These are phyloP conservation scores for Ambrosia artemisiifolia DNA, from an alignment of 129 eudicot genomes.

Conservation along the genomic window DNA sequence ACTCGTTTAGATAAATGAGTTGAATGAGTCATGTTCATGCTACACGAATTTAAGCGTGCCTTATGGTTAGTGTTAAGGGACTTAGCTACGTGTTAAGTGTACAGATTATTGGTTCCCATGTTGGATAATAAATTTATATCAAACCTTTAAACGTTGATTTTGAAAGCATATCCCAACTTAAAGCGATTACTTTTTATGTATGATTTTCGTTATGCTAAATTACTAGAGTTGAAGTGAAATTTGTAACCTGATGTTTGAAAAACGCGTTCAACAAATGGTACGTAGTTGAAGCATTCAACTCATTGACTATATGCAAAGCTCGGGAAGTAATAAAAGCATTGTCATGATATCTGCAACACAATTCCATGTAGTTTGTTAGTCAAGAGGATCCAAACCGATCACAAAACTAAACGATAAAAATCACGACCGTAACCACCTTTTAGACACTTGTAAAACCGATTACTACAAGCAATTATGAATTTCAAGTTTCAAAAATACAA, in stretches of 20 bases:
- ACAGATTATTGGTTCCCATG: too few relatives aligned
- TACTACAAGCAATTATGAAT: background rate
- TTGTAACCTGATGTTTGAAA: slow-evolving; percentile 68
- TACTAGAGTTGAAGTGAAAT: background rate
- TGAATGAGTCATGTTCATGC: background rate
- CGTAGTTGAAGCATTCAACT: slow-evolving; percentile 60
- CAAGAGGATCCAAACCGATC: background rate
- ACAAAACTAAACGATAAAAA: background rate
- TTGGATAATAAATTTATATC: too few relatives aligned
- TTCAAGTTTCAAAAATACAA: too few relatives aligned
- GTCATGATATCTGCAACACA: slow-evolving; percentile 79
- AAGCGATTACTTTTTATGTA: background rate
- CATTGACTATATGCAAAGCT: slow-evolving; percentile 68
- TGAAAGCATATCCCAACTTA: background rate
- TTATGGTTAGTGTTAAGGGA: too few relatives aligned
- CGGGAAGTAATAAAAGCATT: slow-evolving; percentile 76
- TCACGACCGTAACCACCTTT: background rate
- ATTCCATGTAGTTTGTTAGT: background rate
- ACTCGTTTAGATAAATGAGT: background rate
- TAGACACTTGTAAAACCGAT: too few relatives aligned
- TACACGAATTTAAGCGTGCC: background rate
- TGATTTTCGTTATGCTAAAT: background rate
- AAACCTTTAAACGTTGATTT: background rate
- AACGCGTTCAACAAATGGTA: slow-evolving; percentile 62
- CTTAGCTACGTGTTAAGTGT: too few relatives aligned